These are phyloP conservation scores for Cercophora scortea DNA, from an alignment of 495 filamentous ascomycete genomes.

Conservation along the genomic window DNA sequence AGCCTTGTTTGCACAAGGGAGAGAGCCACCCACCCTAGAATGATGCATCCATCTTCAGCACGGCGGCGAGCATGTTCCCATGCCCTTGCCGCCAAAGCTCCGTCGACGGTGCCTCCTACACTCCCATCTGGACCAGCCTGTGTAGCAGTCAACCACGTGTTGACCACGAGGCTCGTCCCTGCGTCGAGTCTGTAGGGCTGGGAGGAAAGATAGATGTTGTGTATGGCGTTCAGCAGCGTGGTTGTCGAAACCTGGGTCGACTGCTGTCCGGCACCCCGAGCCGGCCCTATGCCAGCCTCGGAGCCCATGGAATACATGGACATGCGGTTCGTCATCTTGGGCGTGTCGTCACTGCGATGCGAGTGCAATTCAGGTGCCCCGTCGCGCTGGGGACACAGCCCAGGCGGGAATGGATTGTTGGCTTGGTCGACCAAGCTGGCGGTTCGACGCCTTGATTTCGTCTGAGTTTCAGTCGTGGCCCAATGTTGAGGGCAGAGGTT, in stretches of 20 bases:
- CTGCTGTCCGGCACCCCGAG: constrained; percentile 56
- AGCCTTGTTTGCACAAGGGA: not conserved
- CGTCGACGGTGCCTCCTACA: constrained; percentile 70
- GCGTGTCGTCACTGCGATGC: constrained; percentile 13
- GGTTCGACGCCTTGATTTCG: not conserved
- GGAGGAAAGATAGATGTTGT: constrained; percentile 77
- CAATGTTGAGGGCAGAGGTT: too few species aligned
- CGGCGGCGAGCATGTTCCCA: constrained; percentile 96
- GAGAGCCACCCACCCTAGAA: constrained; percentile 63
- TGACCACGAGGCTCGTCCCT: constrained; percentile 88
- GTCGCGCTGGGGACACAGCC: constrained; percentile 27
- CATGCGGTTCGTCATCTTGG: constrained; percentile 68
- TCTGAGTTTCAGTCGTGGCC: not conserved
- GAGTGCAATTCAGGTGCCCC: not conserved
- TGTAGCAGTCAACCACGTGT: constrained; percentile 82
- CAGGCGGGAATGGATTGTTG: too few species aligned
- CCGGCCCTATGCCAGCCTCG: constrained; percentile 43
- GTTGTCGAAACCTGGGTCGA: constrained; percentile 82
- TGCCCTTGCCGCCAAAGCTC: constrained; percentile 67
- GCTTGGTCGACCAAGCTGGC: too few species aligned
- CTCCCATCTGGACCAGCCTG: constrained; percentile 57
- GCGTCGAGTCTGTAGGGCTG: constrained; percentile 80
- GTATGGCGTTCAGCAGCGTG: constrained; percentile 81
- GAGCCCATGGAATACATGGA: constrained; percentile 78
- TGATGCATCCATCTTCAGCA: constrained; percentile 91